Evolutionary conservation across 139 green algal species (phyloP), one percentile per base, ranked within the genome.

Genomic region (Chlorella sp.): DNA sequence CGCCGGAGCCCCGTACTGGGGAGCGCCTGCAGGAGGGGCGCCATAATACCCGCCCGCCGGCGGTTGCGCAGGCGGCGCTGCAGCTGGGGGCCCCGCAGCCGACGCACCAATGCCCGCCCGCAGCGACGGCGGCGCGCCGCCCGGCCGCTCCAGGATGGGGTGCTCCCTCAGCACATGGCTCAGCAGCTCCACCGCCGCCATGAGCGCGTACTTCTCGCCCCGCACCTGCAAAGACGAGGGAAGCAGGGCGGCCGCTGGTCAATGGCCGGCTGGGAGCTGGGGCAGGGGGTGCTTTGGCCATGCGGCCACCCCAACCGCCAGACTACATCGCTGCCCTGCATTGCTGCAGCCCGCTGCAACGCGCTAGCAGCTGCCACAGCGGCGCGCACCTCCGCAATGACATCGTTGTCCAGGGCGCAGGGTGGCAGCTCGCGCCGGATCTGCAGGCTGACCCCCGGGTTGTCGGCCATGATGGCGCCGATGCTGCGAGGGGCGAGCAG

Each of bases 401-500:
- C 76, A 41, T 82, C 76, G 26, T 82, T 82, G 76, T 82, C 76
- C 76, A 82, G 76, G 5, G 76, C 76, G 54, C 76, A 82, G 32
- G 76, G 30, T 11, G 76, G 76, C 76, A 82, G 76, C 51, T 69
- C 58, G 24, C n/a, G 54, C 22, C 51, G 36, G 44, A n/a, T 58
- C 54, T 54, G 48, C 22, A 82, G 41, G 32, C 19, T 38, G 26
- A 82, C n/a, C 3, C 76, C 76, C 54, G 76, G 76, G 76, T 70
- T 70, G 24, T 70, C 76, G 28, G 36, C 22, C 54, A 72, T 26
- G 22, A 82, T 82, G 76, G 76, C 34, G 8, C 19, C 76, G 54
- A 82, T 70, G 76, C 76, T 82, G 76, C 34, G 34, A 7, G 30
- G 30, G 24, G 30, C 3, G 34, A 8, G 34, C 24, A 30, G 72